A percentile compares a stretch with the other conserved stretches of the same genome.
phyloP scores from a whole-genome alignment of 768 basidiomycete genomes.

The Ephemerocybe angulata region DNA sequence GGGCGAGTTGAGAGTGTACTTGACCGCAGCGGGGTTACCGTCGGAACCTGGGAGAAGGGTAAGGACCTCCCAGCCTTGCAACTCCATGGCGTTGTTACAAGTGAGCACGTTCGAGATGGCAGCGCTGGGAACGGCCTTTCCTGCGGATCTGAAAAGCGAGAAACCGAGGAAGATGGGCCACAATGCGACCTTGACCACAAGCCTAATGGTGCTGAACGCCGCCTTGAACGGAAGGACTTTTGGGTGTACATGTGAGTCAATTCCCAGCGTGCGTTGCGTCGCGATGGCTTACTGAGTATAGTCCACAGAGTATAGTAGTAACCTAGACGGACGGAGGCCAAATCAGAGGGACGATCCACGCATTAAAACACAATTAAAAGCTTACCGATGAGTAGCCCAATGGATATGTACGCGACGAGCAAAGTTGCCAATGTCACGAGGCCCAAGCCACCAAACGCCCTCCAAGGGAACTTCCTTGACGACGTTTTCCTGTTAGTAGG shows the following conservation, averaged over 20 bases:
- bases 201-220: background rate
- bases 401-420: background rate
- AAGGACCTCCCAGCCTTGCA: constrained; percentile 1
- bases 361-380: background rate
- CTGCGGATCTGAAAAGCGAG: background rate
- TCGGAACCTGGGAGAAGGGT: background rate
- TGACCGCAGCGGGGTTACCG: background rate
- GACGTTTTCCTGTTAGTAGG: background rate
- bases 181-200: background rate
- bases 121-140: background rate
- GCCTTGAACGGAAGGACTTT: background rate
- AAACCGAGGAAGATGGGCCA: background rate
- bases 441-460: background rate
- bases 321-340: too few relatives aligned
- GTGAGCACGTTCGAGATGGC: background rate
- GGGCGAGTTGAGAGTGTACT: constrained; percentile 1
- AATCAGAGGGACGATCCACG: background rate
- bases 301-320: background rate
- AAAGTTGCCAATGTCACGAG: background rate
- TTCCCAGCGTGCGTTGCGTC: background rate
- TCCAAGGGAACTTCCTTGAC: background rate
- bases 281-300: background rate
- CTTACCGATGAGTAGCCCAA: background rate
- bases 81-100: background rate
- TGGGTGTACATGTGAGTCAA: background rate